These are phyloP conservation scores for Ehretia macrophylla DNA, from an alignment of 257 asterid genomes.

Conservation along the genomic window DNA sequence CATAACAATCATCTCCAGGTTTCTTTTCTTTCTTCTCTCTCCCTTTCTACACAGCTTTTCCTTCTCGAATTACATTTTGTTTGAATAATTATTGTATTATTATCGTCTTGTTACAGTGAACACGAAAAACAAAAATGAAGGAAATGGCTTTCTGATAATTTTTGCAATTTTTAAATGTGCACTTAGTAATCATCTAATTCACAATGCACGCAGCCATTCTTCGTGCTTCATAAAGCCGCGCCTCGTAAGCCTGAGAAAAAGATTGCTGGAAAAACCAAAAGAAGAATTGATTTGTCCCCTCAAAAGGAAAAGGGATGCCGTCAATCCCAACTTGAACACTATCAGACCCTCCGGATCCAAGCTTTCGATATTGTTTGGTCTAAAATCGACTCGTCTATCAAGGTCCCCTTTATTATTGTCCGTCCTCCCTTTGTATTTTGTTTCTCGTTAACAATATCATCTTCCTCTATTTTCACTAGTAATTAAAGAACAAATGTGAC, in stretches of 20 bases:
- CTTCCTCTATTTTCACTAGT: neutral
- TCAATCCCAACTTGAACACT: slow-evolving; percentile 12
- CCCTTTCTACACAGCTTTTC: too few relatives aligned
- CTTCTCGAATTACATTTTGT: too few relatives aligned
- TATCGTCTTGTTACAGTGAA: too few relatives aligned
- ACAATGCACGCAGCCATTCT: slow-evolving; percentile 53
- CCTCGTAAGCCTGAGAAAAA: slow-evolving; percentile 25
- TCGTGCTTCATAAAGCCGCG: slow-evolving; percentile 72
- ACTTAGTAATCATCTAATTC: too few relatives aligned
- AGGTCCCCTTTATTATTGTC: slow-evolving; percentile 29
- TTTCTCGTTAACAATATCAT: neutral
- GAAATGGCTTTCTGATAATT: too few relatives aligned
- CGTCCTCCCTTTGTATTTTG: neutral
- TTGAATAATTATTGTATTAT: too few relatives aligned
- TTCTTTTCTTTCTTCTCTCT: neutral
- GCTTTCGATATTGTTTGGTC: slow-evolving; percentile 63
- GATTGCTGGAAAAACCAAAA: slow-evolving; percentile 37
- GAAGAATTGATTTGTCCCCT: slow-evolving; percentile 50
- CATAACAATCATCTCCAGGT: slow-evolving; percentile 1
- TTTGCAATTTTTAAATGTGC: too few relatives aligned
- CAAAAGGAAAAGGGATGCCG: slow-evolving; percentile 8
- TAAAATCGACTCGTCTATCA: slow-evolving; percentile 52
- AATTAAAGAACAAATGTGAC: neutral
- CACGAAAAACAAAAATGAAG: too few relatives aligned
- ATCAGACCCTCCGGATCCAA: slow-evolving; percentile 36